These are phyloP conservation scores for Musa itinerans DNA, from an alignment of 176 grass and related monocot genomes.

Conservation along the genomic window DNA sequence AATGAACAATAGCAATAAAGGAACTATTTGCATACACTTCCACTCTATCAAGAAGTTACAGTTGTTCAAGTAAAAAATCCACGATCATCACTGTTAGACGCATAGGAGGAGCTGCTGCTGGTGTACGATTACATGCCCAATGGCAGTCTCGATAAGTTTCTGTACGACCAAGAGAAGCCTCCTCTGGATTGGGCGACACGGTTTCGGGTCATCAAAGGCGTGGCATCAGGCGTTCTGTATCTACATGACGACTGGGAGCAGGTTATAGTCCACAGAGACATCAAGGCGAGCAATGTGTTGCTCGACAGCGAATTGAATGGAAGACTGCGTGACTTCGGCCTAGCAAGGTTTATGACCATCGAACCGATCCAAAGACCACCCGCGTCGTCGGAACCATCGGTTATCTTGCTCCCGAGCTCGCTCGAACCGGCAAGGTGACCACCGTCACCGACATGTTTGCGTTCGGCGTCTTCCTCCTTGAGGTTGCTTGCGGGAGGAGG, in stretches of 20 bases:
- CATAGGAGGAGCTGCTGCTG: slow-evolving; percentile 21
- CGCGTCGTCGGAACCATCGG: slow-evolving; percentile 29
- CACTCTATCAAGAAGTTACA: too few relatives aligned
- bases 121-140: slow-evolving; percentile 35
- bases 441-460: slow-evolving; percentile 16
- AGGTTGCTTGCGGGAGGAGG: slow-evolving; percentile 26
- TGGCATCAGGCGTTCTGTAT: slow-evolving; percentile 21
- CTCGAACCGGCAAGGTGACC: slow-evolving; percentile 8
- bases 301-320: slow-evolving; percentile 25
- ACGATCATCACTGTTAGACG: not conserved
- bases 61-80: too few relatives aligned
- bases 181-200: slow-evolving; percentile 19
- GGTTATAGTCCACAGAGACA: slow-evolving; percentile 9
- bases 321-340: slow-evolving; percentile 31
- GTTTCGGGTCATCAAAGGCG: slow-evolving; percentile 18
- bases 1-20: not conserved
- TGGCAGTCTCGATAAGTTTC: slow-evolving; percentile 25
- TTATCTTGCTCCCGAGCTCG: slow-evolving; percentile 30
- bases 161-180: slow-evolving; percentile 5
- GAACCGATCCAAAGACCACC: slow-evolving; percentile 25
- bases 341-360: slow-evolving; percentile 28
- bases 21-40: too few relatives aligned
- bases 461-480: slow-evolving; percentile 27
- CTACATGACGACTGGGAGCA: slow-evolving; percentile 27
- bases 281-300: slow-evolving; percentile 21